Conservation (phyloP, 768 basidiomycete species). For the Collybia sordida region DNA sequence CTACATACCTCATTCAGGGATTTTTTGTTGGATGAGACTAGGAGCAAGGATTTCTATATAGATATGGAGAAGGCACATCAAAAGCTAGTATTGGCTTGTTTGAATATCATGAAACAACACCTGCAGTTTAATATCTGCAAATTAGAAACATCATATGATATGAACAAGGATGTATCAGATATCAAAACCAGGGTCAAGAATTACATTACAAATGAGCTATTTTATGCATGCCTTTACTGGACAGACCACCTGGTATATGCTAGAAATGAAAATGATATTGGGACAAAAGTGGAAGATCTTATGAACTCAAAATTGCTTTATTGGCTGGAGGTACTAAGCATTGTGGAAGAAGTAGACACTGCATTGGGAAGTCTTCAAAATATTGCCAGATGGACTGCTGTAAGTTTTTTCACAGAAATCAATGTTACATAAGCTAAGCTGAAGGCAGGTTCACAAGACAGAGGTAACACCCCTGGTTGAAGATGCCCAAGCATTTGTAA, state of each 20-base stretch:
- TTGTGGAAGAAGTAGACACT: background rate
- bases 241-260: background rate
- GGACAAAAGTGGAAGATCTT: background rate
- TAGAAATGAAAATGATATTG: background rate
- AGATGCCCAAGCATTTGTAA: background rate
- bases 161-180: background rate
- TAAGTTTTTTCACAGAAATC: background rate
- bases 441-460: background rate
- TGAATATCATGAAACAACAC: background rate
- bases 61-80: background rate
- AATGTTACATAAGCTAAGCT: background rate
- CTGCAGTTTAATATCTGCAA: background rate
- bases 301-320: background rate
- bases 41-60: background rate
- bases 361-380: background rate
- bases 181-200: background rate
- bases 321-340: background rate
- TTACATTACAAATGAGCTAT: background rate
- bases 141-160: background rate
- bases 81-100: background rate
- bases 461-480: conserved; percentile 5
- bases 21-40: background rate
- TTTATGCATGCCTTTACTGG: background rate
- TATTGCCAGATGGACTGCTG: background rate
- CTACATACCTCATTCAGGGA: background rate